phyloP scores from a whole-genome alignment of 768 basidiomycete genomes.

The Dentipellis fragilis region DNA sequence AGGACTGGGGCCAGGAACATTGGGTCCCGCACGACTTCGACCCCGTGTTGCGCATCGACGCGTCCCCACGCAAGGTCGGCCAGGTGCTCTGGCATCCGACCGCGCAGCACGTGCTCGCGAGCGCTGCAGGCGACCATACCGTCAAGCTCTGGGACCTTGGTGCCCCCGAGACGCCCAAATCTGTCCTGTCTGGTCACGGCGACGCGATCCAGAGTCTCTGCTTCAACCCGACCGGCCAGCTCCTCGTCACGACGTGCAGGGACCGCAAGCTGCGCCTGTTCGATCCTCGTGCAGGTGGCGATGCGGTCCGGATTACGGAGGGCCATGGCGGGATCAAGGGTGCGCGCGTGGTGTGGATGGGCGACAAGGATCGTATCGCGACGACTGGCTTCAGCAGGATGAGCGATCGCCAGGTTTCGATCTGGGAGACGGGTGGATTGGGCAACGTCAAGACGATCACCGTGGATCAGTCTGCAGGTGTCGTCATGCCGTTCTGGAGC shows the following conservation, averaged over 20 bases:
- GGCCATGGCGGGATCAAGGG: conserved; percentile 94
- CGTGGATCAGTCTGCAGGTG: conserved; percentile 87
- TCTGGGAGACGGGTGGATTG: conserved; percentile 84
- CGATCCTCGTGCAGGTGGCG: conserved; percentile 75
- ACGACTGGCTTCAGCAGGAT: conserved; percentile 97
- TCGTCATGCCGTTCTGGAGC: conserved; percentile 95
- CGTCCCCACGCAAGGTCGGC: conserved; percentile 80
- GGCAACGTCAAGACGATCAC: conserved; percentile 65
- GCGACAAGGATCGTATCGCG: conserved; percentile 76
- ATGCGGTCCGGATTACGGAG: conserved; percentile 75
- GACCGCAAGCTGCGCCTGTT: conserved; percentile 91
- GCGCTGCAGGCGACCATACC: conserved; percentile 73
- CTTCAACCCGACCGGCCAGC: conserved; percentile 72
- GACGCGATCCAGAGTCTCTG: conserved; percentile 83
- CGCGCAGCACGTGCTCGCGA: conserved; percentile 77
- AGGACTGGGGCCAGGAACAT: conserved; percentile 75
- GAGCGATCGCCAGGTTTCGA: conserved; percentile 82
- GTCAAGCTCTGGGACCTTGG: conserved; percentile 91
- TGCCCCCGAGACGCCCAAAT: conserved; percentile 51
- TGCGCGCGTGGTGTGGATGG: conserved; percentile 83
- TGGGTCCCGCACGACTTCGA: conserved; percentile 82
- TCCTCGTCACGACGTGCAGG: conserved; percentile 82
- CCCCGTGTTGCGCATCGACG: conserved; percentile 74
- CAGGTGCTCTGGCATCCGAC: conserved; percentile 93
- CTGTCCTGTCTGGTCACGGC: conserved; percentile 60